A percentile compares a stretch with the other conserved stretches of the same genome.
phyloP scores from a whole-genome alignment of 148 eudicot species.

The Gaultheria prostrata region DNA sequence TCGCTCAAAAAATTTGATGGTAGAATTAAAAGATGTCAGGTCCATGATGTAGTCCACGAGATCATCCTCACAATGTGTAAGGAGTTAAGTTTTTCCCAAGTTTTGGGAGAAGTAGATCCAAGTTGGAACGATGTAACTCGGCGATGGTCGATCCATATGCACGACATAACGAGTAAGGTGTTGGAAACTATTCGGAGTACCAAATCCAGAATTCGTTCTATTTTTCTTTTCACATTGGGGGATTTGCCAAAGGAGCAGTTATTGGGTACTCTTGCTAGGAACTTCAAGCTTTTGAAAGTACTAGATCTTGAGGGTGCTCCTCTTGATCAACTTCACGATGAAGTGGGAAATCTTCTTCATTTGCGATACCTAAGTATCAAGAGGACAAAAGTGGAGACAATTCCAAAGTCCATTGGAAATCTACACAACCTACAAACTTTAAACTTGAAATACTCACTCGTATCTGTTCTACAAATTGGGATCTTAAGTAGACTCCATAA shows the following conservation, averaged over 20 bases:
- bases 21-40: not conserved
- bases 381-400: not conserved
- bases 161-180: not conserved
- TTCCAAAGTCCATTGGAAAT: constrained; percentile 10
- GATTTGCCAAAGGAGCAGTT: not conserved
- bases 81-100: not conserved
- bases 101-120: not conserved
- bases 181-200: not conserved
- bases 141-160: not conserved
- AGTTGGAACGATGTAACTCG: not conserved
- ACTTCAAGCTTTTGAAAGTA: not conserved
- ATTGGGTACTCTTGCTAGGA: not conserved
- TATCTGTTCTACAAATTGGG: not conserved
- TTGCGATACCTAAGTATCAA: constrained; percentile 6
- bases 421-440: constrained; percentile 4
- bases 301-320: not conserved
- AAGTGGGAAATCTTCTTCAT: not conserved
- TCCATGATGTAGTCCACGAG: constrained; percentile 2
- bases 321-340: not conserved
- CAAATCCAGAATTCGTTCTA: not conserved
- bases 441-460: not conserved
- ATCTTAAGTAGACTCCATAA: not conserved
- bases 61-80: not conserved
- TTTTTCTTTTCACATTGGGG: not conserved
- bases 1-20: not conserved